Conservation (phyloP, 805 yeast genomes). For the Candida sphagnicola region DNA sequence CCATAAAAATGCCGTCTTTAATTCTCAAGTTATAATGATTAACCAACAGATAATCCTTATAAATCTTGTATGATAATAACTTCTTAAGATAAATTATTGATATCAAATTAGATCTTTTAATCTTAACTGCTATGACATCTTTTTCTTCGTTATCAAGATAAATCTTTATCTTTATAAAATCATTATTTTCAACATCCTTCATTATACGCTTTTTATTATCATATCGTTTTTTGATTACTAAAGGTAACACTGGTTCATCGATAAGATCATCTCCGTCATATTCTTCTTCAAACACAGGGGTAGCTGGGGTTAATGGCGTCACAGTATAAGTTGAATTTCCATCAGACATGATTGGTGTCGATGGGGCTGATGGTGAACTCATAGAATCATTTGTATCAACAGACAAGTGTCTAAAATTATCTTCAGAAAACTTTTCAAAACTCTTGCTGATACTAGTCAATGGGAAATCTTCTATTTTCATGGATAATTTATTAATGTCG, state of each 20-base stretch:
- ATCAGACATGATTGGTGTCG: not conserved
- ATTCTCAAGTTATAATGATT: constrained; percentile 23
- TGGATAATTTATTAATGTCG: too few species aligned
- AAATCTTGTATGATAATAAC: constrained; percentile 24
- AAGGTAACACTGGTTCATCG: not conserved
- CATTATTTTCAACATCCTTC: not conserved
- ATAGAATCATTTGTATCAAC: not conserved
- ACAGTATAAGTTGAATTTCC: not conserved
- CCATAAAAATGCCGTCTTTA: constrained; percentile 12
- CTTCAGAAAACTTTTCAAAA: not conserved
- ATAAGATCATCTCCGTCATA: constrained; percentile 5
- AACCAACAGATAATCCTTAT: constrained; percentile 24
- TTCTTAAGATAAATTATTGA: constrained; percentile 24
- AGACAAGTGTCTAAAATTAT: not conserved
- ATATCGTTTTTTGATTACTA: not conserved
- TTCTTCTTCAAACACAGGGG: constrained; percentile 10
- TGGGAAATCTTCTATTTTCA: not conserved
- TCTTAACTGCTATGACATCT: constrained; percentile 26
- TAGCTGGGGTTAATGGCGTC: constrained; percentile 1
- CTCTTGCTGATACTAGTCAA: not conserved
- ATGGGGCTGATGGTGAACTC: not conserved
- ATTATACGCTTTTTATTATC: too few species aligned
- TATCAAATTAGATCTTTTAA: constrained; percentile 18
- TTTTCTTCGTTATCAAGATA: constrained; percentile 21
- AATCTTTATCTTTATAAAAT: constrained; percentile 22